These are phyloP conservation scores for Nemania sp. DNA, from an alignment of 2,329 filamentous ascomycete genomes.

Conservation along the genomic window DNA sequence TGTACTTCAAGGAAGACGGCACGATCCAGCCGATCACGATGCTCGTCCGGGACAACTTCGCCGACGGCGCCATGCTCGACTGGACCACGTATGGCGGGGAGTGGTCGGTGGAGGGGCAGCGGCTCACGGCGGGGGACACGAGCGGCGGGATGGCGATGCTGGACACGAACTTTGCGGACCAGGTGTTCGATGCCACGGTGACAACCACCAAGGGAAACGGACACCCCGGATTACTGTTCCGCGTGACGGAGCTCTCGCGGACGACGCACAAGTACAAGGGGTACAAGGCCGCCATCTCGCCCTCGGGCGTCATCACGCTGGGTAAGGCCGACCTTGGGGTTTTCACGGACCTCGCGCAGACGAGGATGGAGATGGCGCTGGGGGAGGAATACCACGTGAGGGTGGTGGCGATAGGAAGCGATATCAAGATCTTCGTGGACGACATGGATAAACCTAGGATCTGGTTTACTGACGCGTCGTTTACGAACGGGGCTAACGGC, in stretches of 20 bases:
- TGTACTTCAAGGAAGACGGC: slow-evolving; percentile 50
- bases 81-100: slow-evolving; percentile 41
- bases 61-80: slow-evolving; percentile 45
- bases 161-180: slow-evolving; percentile 44
- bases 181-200: slow-evolving; percentile 40
- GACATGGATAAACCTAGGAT: slow-evolving; percentile 33
- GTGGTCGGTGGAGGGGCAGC: slow-evolving; percentile 36
- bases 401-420: slow-evolving; percentile 34
- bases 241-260: slow-evolving; percentile 37
- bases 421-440: slow-evolving; percentile 37
- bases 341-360: slow-evolving; percentile 18
- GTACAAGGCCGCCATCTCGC: slow-evolving; percentile 17
- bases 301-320: slow-evolving; percentile 15
- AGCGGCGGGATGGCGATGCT: slow-evolving; percentile 38
- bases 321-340: slow-evolving; percentile 15
- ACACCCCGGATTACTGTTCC: slow-evolving; percentile 44
- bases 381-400: slow-evolving; percentile 34
- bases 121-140: slow-evolving; percentile 28
- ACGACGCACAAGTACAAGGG: slow-evolving; percentile 20
- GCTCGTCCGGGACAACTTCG: slow-evolving; percentile 50
- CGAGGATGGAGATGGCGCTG: slow-evolving; percentile 18
- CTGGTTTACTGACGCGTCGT: slow-evolving; percentile 29
- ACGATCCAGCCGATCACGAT: slow-evolving; percentile 50
- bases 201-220: slow-evolving; percentile 27
- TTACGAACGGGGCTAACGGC: slow-evolving; percentile 34